Conservation (phyloP, 73 alveolate species). For the Stentor roeselii region DNA sequence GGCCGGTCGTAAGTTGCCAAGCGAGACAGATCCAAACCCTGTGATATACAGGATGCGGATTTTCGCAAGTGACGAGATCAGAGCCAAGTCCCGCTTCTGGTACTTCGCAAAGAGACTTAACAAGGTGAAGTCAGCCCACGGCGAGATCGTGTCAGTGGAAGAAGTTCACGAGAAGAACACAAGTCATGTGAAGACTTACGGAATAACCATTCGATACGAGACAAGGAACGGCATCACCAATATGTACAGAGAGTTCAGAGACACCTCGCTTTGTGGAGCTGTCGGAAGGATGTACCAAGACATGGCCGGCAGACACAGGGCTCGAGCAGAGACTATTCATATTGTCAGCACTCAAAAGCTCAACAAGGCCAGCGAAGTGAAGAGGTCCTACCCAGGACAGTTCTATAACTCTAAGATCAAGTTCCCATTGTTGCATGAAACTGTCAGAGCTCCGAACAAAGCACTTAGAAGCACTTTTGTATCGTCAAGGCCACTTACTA, state of each 20-base stretch:
- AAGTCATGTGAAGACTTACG: constrained; percentile 62
- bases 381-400: too few species aligned
- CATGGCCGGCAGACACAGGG: constrained; percentile 83
- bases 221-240: constrained; percentile 72
- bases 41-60: constrained; percentile 67
- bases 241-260: constrained; percentile 81
- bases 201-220: constrained; percentile 65
- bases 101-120: constrained; percentile 69
- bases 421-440: constrained; percentile 49
- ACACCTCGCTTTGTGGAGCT: constrained; percentile 66
- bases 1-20: constrained; percentile 64
- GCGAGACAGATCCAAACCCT: constrained; percentile 59
- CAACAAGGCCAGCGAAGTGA: too few species aligned
- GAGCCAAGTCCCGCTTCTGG: constrained; percentile 76
- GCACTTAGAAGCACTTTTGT: constrained; percentile 50
- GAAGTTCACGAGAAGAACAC: constrained; percentile 63
- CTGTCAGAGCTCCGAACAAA: constrained; percentile 52
- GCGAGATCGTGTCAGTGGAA: constrained; percentile 60
- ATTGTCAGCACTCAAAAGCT: constrained; percentile 74
- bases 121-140: constrained; percentile 68
- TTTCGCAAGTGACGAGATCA: constrained; percentile 59
- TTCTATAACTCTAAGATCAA: constrained; percentile 29
- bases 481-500: constrained; percentile 64
- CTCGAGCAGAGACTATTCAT: constrained; percentile 59
- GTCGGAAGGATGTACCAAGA: constrained; percentile 68